A percentile compares a stretch with the other conserved stretches of the same genome.
phyloP scores from a whole-genome alignment of 768 basidiomycete genomes.

The Chlorophyllum brunneum region DNA sequence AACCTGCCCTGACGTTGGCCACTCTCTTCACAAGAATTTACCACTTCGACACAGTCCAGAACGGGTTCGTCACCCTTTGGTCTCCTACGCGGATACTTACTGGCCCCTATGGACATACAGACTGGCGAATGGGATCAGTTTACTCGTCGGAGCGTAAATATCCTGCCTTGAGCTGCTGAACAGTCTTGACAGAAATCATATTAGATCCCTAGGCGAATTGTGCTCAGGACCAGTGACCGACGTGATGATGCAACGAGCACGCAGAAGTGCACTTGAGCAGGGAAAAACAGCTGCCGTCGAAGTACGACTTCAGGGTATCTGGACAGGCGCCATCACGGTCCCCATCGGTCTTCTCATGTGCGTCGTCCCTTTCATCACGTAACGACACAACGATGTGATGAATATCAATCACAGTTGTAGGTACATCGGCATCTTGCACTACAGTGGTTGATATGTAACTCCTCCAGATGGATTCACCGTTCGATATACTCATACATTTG shows the following conservation, averaged over 20 bases:
- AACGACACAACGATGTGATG: neutral
- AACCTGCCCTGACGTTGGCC: conserved; percentile 35
- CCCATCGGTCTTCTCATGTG: conserved; percentile 33
- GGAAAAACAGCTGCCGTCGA: conserved; percentile 26
- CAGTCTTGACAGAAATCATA: neutral
- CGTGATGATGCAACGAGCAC: conserved; percentile 31
- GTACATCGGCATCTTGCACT: neutral
- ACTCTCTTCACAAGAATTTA: conserved; percentile 34
- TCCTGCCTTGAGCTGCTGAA: neutral
- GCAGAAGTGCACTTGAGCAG: conserved; percentile 21
- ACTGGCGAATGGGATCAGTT: conserved; percentile 32
- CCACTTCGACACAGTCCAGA: conserved; percentile 33
- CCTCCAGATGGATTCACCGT: conserved; percentile 32
- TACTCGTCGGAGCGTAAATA: conserved; percentile 32
- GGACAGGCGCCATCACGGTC: conserved; percentile 34
- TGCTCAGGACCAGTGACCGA: conserved; percentile 35
- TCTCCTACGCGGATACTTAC: neutral
- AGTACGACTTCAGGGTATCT: conserved; percentile 34
- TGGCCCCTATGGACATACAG: conserved; percentile 14
- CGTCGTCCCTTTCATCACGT: conserved; percentile 1
- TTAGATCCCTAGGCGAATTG: conserved; percentile 30
- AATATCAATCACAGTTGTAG: neutral
- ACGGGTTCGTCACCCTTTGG: conserved; percentile 24
- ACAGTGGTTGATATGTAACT: neutral
- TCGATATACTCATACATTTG: conserved; percentile 29